Percentiles rank a stretch among this genome's conserved stretches.
Evolutionary conservation across 257 asterid genomes (phyloP).

Genomic region (Anisodus tanguticus): DNA sequence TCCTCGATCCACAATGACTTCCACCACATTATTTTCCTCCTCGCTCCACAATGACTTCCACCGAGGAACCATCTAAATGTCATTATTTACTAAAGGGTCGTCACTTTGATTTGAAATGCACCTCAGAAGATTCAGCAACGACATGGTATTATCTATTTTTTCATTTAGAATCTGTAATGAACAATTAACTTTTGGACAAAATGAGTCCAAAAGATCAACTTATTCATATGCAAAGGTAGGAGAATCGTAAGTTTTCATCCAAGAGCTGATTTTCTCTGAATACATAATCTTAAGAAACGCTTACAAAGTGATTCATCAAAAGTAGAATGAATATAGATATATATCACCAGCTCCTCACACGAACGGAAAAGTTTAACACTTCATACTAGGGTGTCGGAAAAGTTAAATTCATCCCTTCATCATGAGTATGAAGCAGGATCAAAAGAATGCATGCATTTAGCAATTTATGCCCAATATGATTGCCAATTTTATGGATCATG

Average conservation of each 20-base stretch:
- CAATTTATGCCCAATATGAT: background rate
- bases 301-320: background rate
- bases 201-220: background rate
- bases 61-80: background rate
- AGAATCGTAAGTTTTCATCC: background rate
- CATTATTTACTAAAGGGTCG: background rate
- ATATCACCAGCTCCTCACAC: background rate
- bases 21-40: background rate
- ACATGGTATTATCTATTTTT: background rate
- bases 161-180: background rate
- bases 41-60: background rate
- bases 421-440: background rate
- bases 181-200: background rate
- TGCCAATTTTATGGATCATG: background rate
- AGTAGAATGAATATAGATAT: background rate
- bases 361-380: background rate
- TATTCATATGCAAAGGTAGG: background rate
- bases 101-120: background rate
- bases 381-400: background rate
- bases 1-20: background rate
- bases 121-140: background rate
- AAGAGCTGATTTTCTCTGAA: background rate
- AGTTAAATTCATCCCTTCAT: conserved; percentile 6
- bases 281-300: background rate
- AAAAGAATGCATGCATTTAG: background rate